Evolutionary conservation across 768 basidiomycete genomes (phyloP), one percentile per base, ranked within the genome.

Genomic region (Strobilomyces confusus): DNA sequence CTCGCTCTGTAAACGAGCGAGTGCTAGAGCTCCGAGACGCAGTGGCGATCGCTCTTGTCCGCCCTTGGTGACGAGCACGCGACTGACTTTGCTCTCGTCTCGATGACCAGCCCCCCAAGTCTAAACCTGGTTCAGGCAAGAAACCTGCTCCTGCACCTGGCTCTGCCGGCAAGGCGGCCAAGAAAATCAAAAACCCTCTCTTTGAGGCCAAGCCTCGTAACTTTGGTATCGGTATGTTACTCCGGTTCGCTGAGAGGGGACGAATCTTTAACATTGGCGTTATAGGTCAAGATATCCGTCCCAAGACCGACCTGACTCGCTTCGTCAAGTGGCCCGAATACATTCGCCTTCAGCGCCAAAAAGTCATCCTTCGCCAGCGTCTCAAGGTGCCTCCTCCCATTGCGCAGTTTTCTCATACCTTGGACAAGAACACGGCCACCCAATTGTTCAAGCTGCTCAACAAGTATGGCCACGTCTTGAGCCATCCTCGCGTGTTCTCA

Each of bases 311-410:
- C 75, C 75, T 98, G 60, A 95, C 92, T 54, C 91, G 95, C 71
- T 98, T 98, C 77, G 91, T 98, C 77, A 98, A 97, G 74, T 99
- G 95, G 95, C 95, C 95, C 63, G 92, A 95, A 77, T 98, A 98
- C 69, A 84, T 98, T 63, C 92, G 93, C 67, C 87, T 98, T 45
- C 95, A 98, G 70, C 86, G 95, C 69, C 94, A 98, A 76, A 98
- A 98, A 79, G 92, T 98, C 67, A 95, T 98, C 75, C 87, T 98
- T 56, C 78, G 90, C 82, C 93, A 98, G 77, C 92, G 95, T 66
- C 80, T 98, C 63, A 98, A 98, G 82, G 94, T 97, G 25, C 95
- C 95, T 61, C 95, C 95, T 37, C 92, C 95, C 63, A 95, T 99
- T 64, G 91, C 94, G 44, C 95, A 99, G 72, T 98, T 98, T 81